Evolutionary conservation across 176 grass and related monocot species (phyloP).

Genomic region (Dendrocalamus sinicus): DNA sequence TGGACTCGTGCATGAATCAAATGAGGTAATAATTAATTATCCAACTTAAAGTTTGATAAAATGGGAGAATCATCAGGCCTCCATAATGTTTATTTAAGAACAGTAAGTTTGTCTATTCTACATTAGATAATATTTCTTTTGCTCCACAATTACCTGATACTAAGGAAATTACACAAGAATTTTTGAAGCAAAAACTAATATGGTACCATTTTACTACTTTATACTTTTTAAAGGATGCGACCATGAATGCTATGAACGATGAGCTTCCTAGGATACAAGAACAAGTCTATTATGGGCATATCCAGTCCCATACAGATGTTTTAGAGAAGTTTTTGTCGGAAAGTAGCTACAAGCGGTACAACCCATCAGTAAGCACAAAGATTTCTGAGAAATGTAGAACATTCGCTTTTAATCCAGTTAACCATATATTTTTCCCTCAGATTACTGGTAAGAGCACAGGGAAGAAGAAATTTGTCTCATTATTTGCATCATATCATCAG

Average conservation of each 20-base stretch:
- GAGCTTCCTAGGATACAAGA: constrained; percentile 98
- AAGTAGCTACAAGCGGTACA: constrained; percentile 88
- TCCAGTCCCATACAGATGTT: constrained; percentile 88
- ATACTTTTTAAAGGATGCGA: constrained; percentile 63
- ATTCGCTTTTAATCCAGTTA: constrained; percentile 41
- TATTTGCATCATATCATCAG: constrained; percentile 77
- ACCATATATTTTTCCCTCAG: constrained; percentile 49
- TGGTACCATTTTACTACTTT: constrained; percentile 19
- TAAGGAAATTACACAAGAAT: constrained; percentile 18
- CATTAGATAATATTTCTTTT: constrained; percentile 20
- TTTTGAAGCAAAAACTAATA: constrained; percentile 33
- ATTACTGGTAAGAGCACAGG: constrained; percentile 74
- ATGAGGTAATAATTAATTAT: constrained; percentile 64
- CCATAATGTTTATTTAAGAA: constrained; percentile 28
- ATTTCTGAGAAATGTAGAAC: constrained; percentile 23
- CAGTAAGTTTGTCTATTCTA: constrained; percentile 14
- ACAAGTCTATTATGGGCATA: constrained; percentile 99
- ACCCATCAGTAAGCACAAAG: constrained; percentile 67
- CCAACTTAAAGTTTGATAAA: constrained; percentile 45
- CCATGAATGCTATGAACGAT: constrained; percentile 93
- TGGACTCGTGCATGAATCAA: constrained; percentile 89
- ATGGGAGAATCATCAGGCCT: constrained; percentile 14
- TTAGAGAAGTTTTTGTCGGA: constrained; percentile 92
- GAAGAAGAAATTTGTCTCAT: constrained; percentile 75
- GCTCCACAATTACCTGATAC: neutral